Evolutionary conservation across 2,329 filamentous ascomycete species (phyloP), one percentile per base, ranked within the genome.

Genomic region (Dothideomycetes sp.): DNA sequence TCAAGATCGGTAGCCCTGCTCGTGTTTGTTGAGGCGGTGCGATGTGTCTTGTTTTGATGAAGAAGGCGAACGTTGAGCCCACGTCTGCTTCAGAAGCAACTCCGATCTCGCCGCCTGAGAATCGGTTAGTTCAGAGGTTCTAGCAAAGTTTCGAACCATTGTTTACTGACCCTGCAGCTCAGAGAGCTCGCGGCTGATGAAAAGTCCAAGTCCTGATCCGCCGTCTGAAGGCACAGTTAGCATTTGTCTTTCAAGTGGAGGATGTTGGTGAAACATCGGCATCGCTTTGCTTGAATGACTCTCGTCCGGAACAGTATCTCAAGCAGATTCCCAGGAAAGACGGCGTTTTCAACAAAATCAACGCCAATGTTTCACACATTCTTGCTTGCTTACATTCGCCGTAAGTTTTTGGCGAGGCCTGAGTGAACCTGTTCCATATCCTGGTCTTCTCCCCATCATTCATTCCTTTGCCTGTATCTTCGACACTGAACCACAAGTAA

Each of bases 61-160:
- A 82, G 53, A 83, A 82, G 28, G 70, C 76, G 57, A 83, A 82
- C 1, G 71, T 78, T 50, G 75, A 79, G 24, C 79, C 79, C 9
- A 69, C 56, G 9, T 71, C 76, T 44, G 69, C 68, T 32, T 65
- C 55, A 0, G 77, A 80, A 1, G 67, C 64, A 4, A 84, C 75
- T 1, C 79, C 80, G 23, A 85, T 82, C 30, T 76, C 71, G 1
- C 81, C 81, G n/a, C 78, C 77, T n/a, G n/a, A n/a, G n/a, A n/a
- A n/a, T n/a, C n/a, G n/a, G n/a, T n/a, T n/a, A n/a, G n/a, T n/a
- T n/a, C n/a, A n/a, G n/a, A n/a, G n/a, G n/a, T n/a, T n/a, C n/a
- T n/a, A n/a, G n/a, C n/a, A n/a, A n/a, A n/a, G n/a, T n/a, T n/a
- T n/a, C n/a, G n/a, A n/a, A n/a, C n/a, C n/a, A n/a, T n/a, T n/a